Conservation (phyloP, 75 land plant genomes). For the Isoetes taiwanensis region DNA sequence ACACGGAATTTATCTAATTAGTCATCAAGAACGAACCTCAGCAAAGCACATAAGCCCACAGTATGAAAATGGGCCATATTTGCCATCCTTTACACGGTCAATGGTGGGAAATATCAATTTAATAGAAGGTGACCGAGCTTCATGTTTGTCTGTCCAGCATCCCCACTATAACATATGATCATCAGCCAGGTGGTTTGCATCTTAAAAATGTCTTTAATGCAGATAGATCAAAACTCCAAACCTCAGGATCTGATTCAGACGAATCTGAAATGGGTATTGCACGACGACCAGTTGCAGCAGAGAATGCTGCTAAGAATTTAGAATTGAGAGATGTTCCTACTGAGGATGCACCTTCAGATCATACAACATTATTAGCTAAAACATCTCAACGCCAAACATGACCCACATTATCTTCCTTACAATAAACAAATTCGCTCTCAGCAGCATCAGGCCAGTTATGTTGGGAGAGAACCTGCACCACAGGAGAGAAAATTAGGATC, state of each 20-base stretch:
- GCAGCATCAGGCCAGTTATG: constrained; percentile 60
- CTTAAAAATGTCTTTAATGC: background rate
- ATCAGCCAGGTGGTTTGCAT: background rate
- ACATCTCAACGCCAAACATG: background rate
- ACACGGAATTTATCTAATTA: no score
- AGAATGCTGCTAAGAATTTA: constrained; percentile 59
- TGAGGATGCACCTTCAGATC: constrained; percentile 52
- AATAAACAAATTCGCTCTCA: constrained; percentile 61
- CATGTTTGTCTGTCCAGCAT: constrained; percentile 57
- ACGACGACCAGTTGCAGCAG: constrained; percentile 61
- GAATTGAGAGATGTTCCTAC: constrained; percentile 65
- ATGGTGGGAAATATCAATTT: constrained; percentile 57
- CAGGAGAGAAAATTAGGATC: background rate
- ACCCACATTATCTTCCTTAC: constrained; percentile 18
- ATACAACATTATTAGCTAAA: background rate
- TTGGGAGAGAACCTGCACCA: constrained; percentile 30
- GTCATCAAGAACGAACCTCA: constrained; percentile 66
- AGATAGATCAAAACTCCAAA: no score
- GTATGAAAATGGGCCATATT: constrained; percentile 31
- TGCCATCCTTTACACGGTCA: constrained; percentile 34
- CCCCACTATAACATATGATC: constrained; percentile 51
- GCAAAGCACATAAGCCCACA: constrained; percentile 48
- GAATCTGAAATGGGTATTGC: constrained; percentile 33
- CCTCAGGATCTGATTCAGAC: constrained; percentile 85
- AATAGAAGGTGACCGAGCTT: constrained; percentile 50